These are phyloP conservation scores for Brassica rapa DNA, from an alignment of 345 rosid genomes.

Conservation along the genomic window DNA sequence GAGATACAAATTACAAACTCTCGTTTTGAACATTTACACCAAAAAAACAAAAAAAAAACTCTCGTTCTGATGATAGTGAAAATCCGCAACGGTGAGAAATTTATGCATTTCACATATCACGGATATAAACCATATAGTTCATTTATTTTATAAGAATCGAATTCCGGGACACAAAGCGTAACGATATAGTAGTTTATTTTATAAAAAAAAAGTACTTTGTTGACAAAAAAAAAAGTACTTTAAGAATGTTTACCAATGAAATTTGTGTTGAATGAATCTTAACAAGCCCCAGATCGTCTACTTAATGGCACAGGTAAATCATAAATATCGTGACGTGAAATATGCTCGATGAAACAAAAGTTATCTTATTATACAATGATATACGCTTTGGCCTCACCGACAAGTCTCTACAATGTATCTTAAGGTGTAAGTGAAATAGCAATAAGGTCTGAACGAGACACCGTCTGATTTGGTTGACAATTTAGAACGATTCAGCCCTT, in stretches of 20 bases:
- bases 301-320: constrained; percentile 6
- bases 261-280: constrained; percentile 1
- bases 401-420: constrained; percentile 13
- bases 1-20: not conserved
- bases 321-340: not conserved
- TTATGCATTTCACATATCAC: not conserved
- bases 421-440: not conserved
- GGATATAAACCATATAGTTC: not conserved
- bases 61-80: not conserved
- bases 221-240: not conserved
- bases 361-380: not conserved
- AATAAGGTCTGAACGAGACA: constrained; percentile 17
- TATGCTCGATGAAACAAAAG: not conserved
- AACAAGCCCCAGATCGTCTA: constrained; percentile 10
- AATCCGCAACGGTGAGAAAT: not conserved
- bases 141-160: not conserved
- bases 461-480: constrained; percentile 28
- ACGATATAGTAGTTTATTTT: too few species aligned
- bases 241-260: not conserved
- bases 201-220: too few species aligned
- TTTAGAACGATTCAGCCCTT: constrained; percentile 10
- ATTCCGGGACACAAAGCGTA: too few species aligned
- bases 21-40: not conserved
- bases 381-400: constrained; percentile 18
- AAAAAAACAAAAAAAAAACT: not conserved